These are phyloP conservation scores for Aureobasidium mangrovei DNA, from an alignment of 2,329 filamentous ascomycete genomes.

Conservation along the genomic window DNA sequence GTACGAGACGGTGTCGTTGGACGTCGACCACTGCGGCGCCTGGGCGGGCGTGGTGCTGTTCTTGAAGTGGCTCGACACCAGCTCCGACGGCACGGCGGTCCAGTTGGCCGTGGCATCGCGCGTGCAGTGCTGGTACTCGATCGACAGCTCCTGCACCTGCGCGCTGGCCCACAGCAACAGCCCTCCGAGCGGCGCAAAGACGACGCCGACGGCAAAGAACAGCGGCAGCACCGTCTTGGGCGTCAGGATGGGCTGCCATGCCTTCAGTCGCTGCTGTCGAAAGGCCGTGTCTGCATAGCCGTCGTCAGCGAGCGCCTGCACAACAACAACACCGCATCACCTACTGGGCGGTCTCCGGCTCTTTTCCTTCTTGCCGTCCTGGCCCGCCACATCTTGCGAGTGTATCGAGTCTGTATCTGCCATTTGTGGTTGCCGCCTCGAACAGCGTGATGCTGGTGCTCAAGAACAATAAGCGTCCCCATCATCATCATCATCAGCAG, in stretches of 20 bases:
- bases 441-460: not conserved
- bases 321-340: constrained; percentile 21
- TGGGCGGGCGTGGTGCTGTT: constrained; percentile 23
- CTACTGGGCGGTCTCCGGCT: constrained; percentile 83
- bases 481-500: not conserved
- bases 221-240: constrained; percentile 87
- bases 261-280: constrained; percentile 90
- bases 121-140: constrained; percentile 81
- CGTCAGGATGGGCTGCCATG: constrained; percentile 96
- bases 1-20: constrained; percentile 17
- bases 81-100: constrained; percentile 45
- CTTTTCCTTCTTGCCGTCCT: constrained; percentile 82
- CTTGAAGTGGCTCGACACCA: constrained; percentile 65
- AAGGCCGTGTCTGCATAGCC: constrained; percentile 74
- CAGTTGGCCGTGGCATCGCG: constrained; percentile 44
- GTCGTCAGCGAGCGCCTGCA: constrained; percentile 17
- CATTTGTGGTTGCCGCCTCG: constrained; percentile 28
- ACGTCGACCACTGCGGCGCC: constrained; percentile 22
- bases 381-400: constrained; percentile 33
- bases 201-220: constrained; percentile 82
- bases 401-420: constrained; percentile 37
- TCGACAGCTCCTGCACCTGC: constrained; percentile 75
- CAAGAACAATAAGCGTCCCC: not conserved
- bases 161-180: constrained; percentile 78
- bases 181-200: constrained; percentile 89